A percentile compares a stretch with the other conserved stretches of the same genome.
phyloP scores from a whole-genome alignment of 2,329 filamentous ascomycete species.

The Teratosphaeria destructans region DNA sequence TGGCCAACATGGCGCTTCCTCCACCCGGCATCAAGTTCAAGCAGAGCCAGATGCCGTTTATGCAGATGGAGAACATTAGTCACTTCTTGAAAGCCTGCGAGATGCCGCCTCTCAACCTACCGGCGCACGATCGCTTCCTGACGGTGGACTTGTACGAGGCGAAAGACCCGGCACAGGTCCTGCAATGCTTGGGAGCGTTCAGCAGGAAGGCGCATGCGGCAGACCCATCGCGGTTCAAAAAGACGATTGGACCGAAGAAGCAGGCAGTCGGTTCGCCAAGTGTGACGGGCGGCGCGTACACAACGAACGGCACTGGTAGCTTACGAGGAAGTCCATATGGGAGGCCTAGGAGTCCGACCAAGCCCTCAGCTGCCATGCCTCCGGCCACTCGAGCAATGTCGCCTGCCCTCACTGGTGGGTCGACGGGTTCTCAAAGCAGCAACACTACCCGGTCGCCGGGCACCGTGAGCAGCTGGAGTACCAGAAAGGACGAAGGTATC shows the following conservation, averaged over 20 bases:
- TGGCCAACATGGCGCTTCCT: constrained; percentile 72
- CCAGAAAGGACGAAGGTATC: constrained; percentile 64
- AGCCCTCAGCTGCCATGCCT: constrained; percentile 19
- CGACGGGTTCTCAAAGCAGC: constrained; percentile 49
- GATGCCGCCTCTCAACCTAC: constrained; percentile 71
- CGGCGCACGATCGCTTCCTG: constrained; percentile 88
- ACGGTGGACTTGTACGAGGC: constrained; percentile 93
- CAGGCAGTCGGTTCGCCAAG: constrained; percentile 32
- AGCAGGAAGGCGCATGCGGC: constrained; percentile 71
- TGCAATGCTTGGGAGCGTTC: constrained; percentile 87
- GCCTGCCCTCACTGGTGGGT: constrained; percentile 38
- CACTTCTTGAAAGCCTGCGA: constrained; percentile 89
- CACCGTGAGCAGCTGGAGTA: constrained; percentile 84
- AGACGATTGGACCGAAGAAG: constrained; percentile 60
- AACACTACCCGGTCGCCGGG: constrained; percentile 39
- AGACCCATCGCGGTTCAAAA: constrained; percentile 64
- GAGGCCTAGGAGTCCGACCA: constrained; percentile 16
- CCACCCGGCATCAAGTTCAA: constrained; percentile 82
- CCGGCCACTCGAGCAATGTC: constrained; percentile 29
- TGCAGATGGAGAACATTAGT: constrained; percentile 99
- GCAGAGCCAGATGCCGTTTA: constrained; percentile 81
- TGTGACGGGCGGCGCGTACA: constrained; percentile 9
- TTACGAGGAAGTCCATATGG: constrained; percentile 7
- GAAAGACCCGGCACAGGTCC: constrained; percentile 91
- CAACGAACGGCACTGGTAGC: constrained; percentile 7